Conservation (phyloP, 345 rosid species). For the Hibiscus syriacus region DNA sequence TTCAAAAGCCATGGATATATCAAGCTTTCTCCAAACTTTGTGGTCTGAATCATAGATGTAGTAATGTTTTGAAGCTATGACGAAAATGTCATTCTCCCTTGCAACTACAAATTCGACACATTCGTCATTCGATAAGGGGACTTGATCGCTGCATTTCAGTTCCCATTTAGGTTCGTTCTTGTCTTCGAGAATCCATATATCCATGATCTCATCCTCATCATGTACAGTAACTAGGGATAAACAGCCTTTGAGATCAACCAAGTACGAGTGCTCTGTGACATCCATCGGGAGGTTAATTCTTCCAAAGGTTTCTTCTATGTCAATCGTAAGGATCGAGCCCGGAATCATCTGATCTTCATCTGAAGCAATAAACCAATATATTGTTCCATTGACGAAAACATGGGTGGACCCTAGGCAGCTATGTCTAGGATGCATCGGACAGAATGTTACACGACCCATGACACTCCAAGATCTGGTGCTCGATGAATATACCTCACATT, state of each 20-base stretch:
- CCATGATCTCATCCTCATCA: slow-evolving; percentile 9
- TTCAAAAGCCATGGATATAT: not conserved
- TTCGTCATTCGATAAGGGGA: not conserved
- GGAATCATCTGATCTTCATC: slow-evolving; percentile 4
- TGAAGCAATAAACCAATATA: slow-evolving; percentile 24
- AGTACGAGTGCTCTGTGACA: no score
- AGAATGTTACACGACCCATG: slow-evolving; percentile 19
- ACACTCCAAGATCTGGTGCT: slow-evolving; percentile 23
- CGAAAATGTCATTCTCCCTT: slow-evolving; percentile 10
- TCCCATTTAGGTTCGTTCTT: no score
- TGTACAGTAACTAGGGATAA: slow-evolving; percentile 11
- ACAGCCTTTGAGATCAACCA: slow-evolving; percentile 10
- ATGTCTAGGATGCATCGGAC: slow-evolving; percentile 16
- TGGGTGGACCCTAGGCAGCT: not conserved
- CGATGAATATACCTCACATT: slow-evolving; percentile 30
- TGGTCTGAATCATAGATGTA: slow-evolving; percentile 12
- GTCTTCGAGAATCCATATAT: slow-evolving; percentile 16
- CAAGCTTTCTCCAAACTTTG: slow-evolving; percentile 6
- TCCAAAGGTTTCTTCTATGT: not conserved
- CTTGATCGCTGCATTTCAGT: not conserved
- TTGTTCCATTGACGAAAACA: slow-evolving; percentile 19
- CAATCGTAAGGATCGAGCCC: not conserved
- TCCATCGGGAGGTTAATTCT: not conserved
- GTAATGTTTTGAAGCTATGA: slow-evolving; percentile 11
- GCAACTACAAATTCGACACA: slow-evolving; percentile 9